Evolutionary conservation across 805 yeast genomes (phyloP).

Genomic region (Candida mattraensis): DNA sequence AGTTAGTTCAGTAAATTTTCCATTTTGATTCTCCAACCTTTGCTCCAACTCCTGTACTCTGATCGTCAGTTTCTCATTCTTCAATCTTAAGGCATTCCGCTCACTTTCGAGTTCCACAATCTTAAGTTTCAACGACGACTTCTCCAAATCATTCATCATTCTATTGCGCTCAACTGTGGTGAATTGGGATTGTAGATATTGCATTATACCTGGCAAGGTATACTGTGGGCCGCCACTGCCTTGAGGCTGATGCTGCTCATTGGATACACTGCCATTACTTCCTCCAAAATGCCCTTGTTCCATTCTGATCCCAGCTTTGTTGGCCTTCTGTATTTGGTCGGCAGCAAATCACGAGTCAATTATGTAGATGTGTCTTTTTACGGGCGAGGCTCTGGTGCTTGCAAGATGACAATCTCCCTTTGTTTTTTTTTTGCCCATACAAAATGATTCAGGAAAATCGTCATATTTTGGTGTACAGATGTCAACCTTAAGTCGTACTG

Average conservation of each 20-base stretch:
- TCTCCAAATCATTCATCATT: slow-evolving; percentile 53
- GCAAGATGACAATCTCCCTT: slow-evolving; percentile 5
- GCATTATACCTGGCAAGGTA: slow-evolving; percentile 60
- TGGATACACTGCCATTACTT: slow-evolving; percentile 9
- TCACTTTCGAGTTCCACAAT: slow-evolving; percentile 55
- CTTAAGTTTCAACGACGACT: slow-evolving; percentile 47
- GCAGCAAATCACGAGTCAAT: too few species aligned
- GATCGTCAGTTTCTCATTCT: slow-evolving; percentile 42
- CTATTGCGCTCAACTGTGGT: slow-evolving; percentile 45
- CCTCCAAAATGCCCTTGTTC: slow-evolving; percentile 22
- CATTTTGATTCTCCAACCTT: slow-evolving; percentile 22
- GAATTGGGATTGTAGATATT: slow-evolving; percentile 58
- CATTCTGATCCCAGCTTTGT: too few species aligned
- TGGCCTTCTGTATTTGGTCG: too few species aligned
- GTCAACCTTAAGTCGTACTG: too few species aligned
- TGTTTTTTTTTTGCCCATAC: background rate
- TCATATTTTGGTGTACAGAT: too few species aligned
- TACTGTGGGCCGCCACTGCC: slow-evolving; percentile 23
- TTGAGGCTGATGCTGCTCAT: slow-evolving; percentile 5
- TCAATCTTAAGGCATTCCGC: slow-evolving; percentile 42
- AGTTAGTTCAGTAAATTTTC: slow-evolving; percentile 1
- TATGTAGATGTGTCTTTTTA: too few species aligned
- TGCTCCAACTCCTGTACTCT: slow-evolving; percentile 40
- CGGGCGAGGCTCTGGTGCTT: too few species aligned
- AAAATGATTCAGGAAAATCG: too few species aligned